Evolutionary conservation across 1,284 basidiomycete genomes (phyloP), one percentile per base, ranked within the genome.

Genomic region (Gymnopus androsaceus): DNA sequence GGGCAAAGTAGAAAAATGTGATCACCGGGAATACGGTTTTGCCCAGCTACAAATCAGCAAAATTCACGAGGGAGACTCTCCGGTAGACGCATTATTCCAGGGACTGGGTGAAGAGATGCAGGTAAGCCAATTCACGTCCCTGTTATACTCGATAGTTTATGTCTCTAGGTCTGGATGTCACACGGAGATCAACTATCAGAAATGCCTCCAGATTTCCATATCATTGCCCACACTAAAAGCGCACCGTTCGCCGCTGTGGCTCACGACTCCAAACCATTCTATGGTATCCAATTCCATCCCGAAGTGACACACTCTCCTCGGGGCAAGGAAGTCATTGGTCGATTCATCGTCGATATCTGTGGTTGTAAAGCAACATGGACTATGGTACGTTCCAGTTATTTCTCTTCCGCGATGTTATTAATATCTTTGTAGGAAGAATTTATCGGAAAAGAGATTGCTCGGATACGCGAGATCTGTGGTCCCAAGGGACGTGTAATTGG

Each of bases 161-260:
- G n/a, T n/a, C n/a, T n/a, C n/a, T 30, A 96, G 90, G 96, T 98
- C 36, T 99, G 97, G 97, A 99, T 99, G 97, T 98, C 95, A 33
- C 97, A 99, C 71, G 96, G 96, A 19, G 97, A 99, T 73, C 94
- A 98, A 66, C 83, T 99, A 47, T 89, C 87, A 33, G 83, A 82
- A 55, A 80, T 90, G 7, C 97, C 97, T 19, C 77, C 87, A 0
- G 77, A 89, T 65, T 99, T 98, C 75, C 85, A 92, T 67, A 83
- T 92, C 62, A 91, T 99, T 63, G 97, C 94, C 6, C 82, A 82
- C 55, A 99, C 97, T 1, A 76, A 82, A 28, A 91, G 89, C 1
- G 95, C 96, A 1, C 96, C 96, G 0, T 99, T 83, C 68, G 95
- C 95, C 6, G 95, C 95, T 5, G 87, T 99, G 60, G 94, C 94